Base-by-base conservation (phyloP, 129 eudicot species). In the Centaurea solstitialis region DNA sequence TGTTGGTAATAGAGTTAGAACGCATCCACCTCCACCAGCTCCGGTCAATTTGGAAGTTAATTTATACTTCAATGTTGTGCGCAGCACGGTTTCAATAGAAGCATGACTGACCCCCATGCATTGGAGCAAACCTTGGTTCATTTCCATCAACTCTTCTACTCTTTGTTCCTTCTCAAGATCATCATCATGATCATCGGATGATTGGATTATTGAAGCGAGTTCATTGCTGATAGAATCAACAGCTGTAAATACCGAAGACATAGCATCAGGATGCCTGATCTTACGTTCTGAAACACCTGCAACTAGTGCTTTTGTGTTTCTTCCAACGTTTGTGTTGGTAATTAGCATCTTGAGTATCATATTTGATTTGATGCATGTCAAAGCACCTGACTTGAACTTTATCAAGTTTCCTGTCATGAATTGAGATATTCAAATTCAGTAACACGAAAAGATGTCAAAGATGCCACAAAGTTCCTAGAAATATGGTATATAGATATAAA, bases 21-120 rank as follows among this genome's bases (percentile, higher is more conserved):
- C 99, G 65, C 98, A 96, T 83, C 99, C 99, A 72, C 99, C 99
- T 18, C 99, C 99, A 72, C 99, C 99, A 68, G 99, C 99, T 84
- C 99, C 99, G 13, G 99, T 96, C 78, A 96, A 81, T 74, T 96
- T 96, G 77, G 99, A 81, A 47, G 92, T 73, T 18, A 96, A 80
- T 59, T 93, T 90, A 87, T 93, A 93, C 68, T 96, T 96, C 33
- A 83, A 37, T 20, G 99, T 93, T 47, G 91, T 87, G 65, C 81
- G 84, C 59, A 91, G 85, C 70, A 96, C 97, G 6, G 90, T 90
- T 81, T 96, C 99, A 15, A 96, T 96, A 73, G 97, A 85, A 76
- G 91, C 89, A 79, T 96, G 99, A 88, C 97, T 96, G 83, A 96
- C 99, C 30, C 99, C 98, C 99, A 96, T 96, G 79, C 99, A 91